Percentiles rank a stretch among this genome's conserved stretches.
Conservation (phyloP, 495 filamentous ascomycete species). For the Saxophila tyrrhenica region DNA sequence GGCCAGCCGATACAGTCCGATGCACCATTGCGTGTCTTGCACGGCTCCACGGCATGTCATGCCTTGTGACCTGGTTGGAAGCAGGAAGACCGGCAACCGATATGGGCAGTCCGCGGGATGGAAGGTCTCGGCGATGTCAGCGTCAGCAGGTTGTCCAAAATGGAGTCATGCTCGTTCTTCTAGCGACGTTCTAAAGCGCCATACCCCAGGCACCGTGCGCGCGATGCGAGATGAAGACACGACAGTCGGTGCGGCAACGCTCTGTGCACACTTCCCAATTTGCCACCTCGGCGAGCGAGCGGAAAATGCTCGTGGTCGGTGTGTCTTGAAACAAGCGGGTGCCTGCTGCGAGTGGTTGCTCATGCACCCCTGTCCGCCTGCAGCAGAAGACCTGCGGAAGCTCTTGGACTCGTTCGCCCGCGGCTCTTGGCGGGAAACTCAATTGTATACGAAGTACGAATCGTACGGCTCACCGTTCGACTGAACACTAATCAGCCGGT, state of each 20-base stretch:
- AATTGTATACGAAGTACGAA: neutral
- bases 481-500: neutral
- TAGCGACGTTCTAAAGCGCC: neutral
- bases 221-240: neutral
- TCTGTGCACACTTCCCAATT: neutral
- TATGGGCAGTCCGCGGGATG: neutral
- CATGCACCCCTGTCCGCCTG: neutral
- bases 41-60: neutral
- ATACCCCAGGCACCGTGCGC: neutral
- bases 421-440: no score
- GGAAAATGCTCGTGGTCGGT: neutral
- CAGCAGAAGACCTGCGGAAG: no score
- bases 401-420: no score
- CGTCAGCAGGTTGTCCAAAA: neutral
- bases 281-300: neutral
- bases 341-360: neutral
- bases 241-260: neutral
- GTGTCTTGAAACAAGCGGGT: neutral
- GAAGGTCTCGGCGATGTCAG: neutral
- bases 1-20: no score
- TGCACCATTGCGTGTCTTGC: no score
- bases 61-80: neutral
- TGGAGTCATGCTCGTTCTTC: neutral
- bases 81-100: neutral
- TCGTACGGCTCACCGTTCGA: neutral